A percentile compares a stretch with the other conserved stretches of the same genome.
Evolutionary conservation across 768 basidiomycete genomes (phyloP).

Genomic region (Podaxis sp.): DNA sequence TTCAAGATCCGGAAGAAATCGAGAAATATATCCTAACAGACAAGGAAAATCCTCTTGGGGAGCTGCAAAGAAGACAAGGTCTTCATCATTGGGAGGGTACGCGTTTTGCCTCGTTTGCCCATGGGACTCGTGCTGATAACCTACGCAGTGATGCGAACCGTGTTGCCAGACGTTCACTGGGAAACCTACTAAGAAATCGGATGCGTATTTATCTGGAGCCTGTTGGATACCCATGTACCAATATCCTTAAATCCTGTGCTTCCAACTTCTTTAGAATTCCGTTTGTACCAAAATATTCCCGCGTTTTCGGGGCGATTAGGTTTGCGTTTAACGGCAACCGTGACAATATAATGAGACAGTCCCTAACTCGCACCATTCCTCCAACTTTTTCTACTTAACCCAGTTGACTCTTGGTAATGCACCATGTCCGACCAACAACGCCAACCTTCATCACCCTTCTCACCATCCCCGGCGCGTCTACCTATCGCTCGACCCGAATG

Average conservation of each 20-base stretch:
- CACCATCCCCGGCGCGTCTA: slow-evolving; percentile 46
- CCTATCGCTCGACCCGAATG: slow-evolving; percentile 58
- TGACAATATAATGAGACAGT: slow-evolving; percentile 8
- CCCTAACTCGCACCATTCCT: neutral
- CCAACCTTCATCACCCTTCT: slow-evolving; percentile 34
- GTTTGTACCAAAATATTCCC: neutral
- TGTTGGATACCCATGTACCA: neutral
- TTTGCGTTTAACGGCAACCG: neutral
- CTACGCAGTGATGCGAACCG: slow-evolving; percentile 57
- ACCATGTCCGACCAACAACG: slow-evolving; percentile 41
- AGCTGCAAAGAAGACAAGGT: slow-evolving; percentile 65
- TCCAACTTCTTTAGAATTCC: neutral
- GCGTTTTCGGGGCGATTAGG: neutral
- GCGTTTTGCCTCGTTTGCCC: slow-evolving; percentile 25
- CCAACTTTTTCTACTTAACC: neutral
- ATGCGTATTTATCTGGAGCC: neutral
- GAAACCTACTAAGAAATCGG: slow-evolving; percentile 59
- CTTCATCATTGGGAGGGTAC: slow-evolving; percentile 75
- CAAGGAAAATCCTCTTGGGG: slow-evolving; percentile 56
- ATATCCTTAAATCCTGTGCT: neutral
- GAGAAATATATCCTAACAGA: slow-evolving; percentile 61
- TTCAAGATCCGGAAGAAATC: slow-evolving; percentile 34
- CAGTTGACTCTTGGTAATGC: neutral
- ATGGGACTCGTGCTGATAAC: neutral
- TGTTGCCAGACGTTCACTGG: slow-evolving; percentile 74